Conservation (phyloP, 1,139 yeast genomes). For the Keqinozyma sinolaborantium region DNA sequence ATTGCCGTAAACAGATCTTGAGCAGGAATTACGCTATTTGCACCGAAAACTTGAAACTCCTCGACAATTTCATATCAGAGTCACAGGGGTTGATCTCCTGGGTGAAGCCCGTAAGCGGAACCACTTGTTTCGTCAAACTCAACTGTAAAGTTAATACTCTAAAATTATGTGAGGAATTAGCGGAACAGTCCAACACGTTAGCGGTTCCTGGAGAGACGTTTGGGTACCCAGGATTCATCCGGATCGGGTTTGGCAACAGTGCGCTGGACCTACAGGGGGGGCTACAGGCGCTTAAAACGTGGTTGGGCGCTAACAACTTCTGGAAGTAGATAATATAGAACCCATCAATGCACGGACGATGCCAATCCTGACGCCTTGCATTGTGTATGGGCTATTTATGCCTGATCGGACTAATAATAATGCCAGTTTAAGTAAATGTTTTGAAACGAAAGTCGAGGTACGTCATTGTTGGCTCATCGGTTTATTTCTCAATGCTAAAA, state of each 20-base stretch:
- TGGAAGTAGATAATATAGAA: too few species aligned
- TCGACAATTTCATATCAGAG: slow-evolving; percentile 29
- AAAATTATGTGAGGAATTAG: slow-evolving; percentile 33
- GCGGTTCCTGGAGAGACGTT: slow-evolving; percentile 55
- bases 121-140: slow-evolving; percentile 43
- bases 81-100: slow-evolving; percentile 32
- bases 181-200: slow-evolving; percentile 29
- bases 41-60: slow-evolving; percentile 25
- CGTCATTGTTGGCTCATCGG: too few species aligned
- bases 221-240: slow-evolving; percentile 34
- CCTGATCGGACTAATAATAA: too few species aligned
- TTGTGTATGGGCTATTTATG: too few species aligned
- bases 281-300: slow-evolving; percentile 11
- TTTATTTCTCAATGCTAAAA: too few species aligned
- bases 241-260: slow-evolving; percentile 53
- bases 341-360: too few species aligned
- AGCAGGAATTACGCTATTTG: slow-evolving; percentile 38
- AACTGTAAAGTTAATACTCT: slow-evolving; percentile 25
- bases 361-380: too few species aligned
- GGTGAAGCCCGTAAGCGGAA: slow-evolving; percentile 48
- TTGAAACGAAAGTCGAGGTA: too few species aligned
- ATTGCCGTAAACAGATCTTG: slow-evolving; percentile 28
- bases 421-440: too few species aligned
- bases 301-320: too few species aligned
- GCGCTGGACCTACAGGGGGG: slow-evolving; percentile 26